A percentile compares a stretch with the other conserved stretches of the same genome.
phyloP scores from a whole-genome alignment of 345 rosid species.

The Clarkia xantiana region DNA sequence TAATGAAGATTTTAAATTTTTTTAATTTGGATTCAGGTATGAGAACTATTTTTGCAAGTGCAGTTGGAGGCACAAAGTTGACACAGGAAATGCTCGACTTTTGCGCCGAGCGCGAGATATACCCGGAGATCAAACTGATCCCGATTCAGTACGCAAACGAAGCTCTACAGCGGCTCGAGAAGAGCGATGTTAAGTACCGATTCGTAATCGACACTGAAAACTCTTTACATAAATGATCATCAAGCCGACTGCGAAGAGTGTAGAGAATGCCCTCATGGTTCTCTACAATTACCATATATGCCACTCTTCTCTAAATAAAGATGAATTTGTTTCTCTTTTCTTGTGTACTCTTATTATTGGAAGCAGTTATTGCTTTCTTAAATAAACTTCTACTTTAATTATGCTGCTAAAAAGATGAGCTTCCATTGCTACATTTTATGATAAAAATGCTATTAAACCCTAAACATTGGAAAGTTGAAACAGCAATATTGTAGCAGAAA shows the following conservation, averaged over 20 bases:
- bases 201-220: slow-evolving; percentile 72
- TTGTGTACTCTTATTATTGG: background rate
- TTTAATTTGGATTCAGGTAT: slow-evolving; percentile 29
- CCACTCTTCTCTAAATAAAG: background rate
- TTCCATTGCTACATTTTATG: too few relatives aligned
- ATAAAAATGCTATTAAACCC: too few relatives aligned
- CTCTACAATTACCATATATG: too few relatives aligned
- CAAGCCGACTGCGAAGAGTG: too few relatives aligned
- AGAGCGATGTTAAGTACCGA: slow-evolving; percentile 64
- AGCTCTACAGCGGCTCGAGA: slow-evolving; percentile 68
- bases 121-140: slow-evolving; percentile 56
- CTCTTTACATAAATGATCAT: slow-evolving; percentile 24
- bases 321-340: background rate
- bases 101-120: slow-evolving; percentile 54
- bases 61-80: slow-evolving; percentile 49
- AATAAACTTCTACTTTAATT: too few relatives aligned
- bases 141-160: slow-evolving; percentile 55
- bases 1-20: background rate
- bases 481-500: too few relatives aligned
- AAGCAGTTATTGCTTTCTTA: too few relatives aligned
- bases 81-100: slow-evolving; percentile 74
- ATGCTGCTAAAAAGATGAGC: too few relatives aligned
- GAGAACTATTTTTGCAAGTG: slow-evolving; percentile 50
- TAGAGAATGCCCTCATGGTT: too few relatives aligned
- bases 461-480: too few relatives aligned